These are phyloP conservation scores for Anisodus tanguticus DNA, from an alignment of 257 asterid species.

Conservation along the genomic window DNA sequence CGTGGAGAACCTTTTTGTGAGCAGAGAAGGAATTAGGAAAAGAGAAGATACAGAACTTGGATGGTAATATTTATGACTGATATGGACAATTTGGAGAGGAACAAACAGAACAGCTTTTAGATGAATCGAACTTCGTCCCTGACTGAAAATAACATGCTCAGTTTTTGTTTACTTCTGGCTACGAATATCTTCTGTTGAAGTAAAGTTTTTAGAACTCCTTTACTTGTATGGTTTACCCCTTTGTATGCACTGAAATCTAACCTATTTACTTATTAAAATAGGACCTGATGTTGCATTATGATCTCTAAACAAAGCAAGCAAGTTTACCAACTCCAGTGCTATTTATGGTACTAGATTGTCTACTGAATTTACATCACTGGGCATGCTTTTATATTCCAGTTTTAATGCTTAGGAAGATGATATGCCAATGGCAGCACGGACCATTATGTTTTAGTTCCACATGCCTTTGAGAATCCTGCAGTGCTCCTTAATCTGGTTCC, in stretches of 20 bases:
- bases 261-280: background rate
- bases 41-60: background rate
- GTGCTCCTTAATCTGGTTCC: background rate
- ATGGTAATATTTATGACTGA: background rate
- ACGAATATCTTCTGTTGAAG: slow-evolving; percentile 12
- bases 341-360: background rate
- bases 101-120: background rate
- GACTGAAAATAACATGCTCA: slow-evolving; percentile 1
- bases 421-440: background rate
- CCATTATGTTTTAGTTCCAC: background rate
- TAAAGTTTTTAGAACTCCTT: background rate
- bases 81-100: background rate
- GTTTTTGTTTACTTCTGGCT: background rate
- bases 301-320: background rate
- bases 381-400: background rate
- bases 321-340: background rate
- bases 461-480: background rate
- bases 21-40: background rate
- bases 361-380: background rate
- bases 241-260: background rate
- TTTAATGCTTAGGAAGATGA: background rate
- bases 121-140: background rate
- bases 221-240: background rate
- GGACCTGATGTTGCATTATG: background rate
- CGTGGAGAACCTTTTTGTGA: background rate